phyloP scores from a whole-genome alignment of 169 alveolate species.

The Miamiensis avidus region DNA sequence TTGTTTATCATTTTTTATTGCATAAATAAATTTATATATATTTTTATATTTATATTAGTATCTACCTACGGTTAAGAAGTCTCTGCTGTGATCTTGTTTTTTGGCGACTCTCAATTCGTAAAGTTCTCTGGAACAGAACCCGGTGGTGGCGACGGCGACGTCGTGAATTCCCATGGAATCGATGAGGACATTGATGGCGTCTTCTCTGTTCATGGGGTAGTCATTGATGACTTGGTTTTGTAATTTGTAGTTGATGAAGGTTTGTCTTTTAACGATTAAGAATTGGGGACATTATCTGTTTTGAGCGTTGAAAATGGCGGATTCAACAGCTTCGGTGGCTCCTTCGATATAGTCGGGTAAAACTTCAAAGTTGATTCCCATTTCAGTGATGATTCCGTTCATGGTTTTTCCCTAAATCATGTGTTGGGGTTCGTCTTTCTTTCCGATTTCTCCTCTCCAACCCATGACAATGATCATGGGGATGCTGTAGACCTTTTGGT shows the following conservation, averaged over 20 bases:
- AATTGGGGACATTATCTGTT: slow-evolving; percentile 60
- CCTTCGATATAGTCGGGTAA: slow-evolving; percentile 71
- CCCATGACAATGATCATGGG: slow-evolving; percentile 77
- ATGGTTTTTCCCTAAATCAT: slow-evolving; percentile 67
- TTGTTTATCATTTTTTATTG: neutral
- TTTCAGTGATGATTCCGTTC: slow-evolving; percentile 60
- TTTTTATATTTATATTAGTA: no score
- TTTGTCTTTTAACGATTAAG: slow-evolving; percentile 59
- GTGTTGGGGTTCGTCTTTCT: slow-evolving; percentile 83
- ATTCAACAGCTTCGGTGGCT: slow-evolving; percentile 59
- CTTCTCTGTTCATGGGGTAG: slow-evolving; percentile 61
- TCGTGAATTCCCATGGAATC: slow-evolving; percentile 37
- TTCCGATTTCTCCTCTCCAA: slow-evolving; percentile 86
- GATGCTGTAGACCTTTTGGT: slow-evolving; percentile 71
- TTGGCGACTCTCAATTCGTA: slow-evolving; percentile 59
- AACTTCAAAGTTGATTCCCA: slow-evolving; percentile 65
- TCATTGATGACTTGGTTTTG: slow-evolving; percentile 39
- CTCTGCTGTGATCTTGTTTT: slow-evolving; percentile 57
- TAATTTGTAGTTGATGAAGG: slow-evolving; percentile 56
- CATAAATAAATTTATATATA: no score
- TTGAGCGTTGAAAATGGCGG: slow-evolving; percentile 46
- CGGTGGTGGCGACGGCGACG: slow-evolving; percentile 66
- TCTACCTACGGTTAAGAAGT: slow-evolving; percentile 68
- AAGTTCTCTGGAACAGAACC: slow-evolving; percentile 70
- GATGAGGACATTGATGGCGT: slow-evolving; percentile 52